Conservation (phyloP, 2,329 filamentous ascomycete genomes). For the Pestalotiopsis sp. region DNA sequence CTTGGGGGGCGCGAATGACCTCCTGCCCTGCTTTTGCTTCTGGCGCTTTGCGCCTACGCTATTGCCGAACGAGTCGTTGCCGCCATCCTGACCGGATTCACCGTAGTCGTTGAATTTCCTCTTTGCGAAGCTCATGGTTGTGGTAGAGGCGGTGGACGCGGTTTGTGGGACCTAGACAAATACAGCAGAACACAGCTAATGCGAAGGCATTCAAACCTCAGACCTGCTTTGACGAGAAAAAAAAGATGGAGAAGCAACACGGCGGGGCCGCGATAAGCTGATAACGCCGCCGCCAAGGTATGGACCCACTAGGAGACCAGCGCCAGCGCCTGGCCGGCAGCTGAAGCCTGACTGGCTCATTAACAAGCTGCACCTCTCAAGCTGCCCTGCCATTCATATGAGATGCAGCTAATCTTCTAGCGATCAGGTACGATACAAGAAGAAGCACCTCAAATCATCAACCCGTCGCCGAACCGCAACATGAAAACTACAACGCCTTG, state of each 20-base stretch:
- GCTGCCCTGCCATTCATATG: not conserved
- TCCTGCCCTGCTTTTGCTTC: conserved; percentile 36
- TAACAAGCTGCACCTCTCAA: not conserved
- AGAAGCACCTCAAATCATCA: not conserved
- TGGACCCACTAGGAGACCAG: not conserved
- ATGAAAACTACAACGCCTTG: not conserved
- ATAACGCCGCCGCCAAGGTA: not conserved
- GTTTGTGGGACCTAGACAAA: not conserved
- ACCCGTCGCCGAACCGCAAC: not conserved
- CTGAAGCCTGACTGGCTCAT: not conserved
- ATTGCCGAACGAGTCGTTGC: conserved; percentile 13
- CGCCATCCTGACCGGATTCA: conserved; percentile 20
- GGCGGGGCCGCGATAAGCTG: conserved; percentile 2
- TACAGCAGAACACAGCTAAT: not conserved
- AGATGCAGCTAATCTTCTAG: not conserved
- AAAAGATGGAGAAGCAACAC: conserved; percentile 8
- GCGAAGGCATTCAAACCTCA: not conserved
- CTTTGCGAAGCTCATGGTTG: conserved; percentile 29
- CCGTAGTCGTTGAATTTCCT: conserved; percentile 31
- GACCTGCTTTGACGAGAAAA: not conserved
- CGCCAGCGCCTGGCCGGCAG: not conserved
- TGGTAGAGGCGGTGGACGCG: not conserved
- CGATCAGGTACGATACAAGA: not conserved
- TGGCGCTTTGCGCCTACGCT: conserved; percentile 27
- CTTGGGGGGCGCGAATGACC: conserved; percentile 46